These are phyloP conservation scores for Penicillium sp. DNA, from an alignment of 2,329 filamentous ascomycete species.

Conservation along the genomic window DNA sequence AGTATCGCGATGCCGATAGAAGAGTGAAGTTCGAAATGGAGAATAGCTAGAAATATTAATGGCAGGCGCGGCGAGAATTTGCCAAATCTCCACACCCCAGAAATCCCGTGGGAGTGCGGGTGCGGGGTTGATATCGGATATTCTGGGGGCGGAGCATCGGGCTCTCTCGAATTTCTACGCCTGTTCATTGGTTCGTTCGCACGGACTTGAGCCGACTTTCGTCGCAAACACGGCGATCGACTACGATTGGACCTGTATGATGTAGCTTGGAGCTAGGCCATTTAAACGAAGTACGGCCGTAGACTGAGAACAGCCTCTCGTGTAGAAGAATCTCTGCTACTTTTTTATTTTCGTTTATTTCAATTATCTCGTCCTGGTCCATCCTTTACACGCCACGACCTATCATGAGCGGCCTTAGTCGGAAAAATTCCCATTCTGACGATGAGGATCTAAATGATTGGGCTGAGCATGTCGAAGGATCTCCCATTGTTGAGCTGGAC, in stretches of 20 bases:
- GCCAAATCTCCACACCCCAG: background rate
- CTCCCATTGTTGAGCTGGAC: conserved; percentile 13
- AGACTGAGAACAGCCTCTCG: background rate
- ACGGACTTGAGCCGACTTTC: background rate
- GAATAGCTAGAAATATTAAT: background rate
- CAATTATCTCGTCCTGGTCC: background rate
- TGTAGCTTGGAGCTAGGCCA: background rate
- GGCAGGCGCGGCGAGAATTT: conserved; percentile 3
- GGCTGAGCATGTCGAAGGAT: conserved; percentile 7
- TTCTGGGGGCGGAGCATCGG: background rate
- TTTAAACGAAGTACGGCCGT: background rate
- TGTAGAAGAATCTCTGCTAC: background rate
- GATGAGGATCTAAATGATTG: background rate
- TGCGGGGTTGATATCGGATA: background rate
- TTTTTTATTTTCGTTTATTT: background rate
- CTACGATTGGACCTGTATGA: background rate
- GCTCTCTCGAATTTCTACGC: background rate
- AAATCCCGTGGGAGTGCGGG: background rate
- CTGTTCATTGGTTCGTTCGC: background rate
- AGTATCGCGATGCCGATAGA: background rate
- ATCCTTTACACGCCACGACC: background rate
- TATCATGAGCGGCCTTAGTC: conserved; percentile 1
- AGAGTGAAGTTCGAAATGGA: background rate
- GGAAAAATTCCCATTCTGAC: background rate
- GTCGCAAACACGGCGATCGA: background rate